Conservation (phyloP, 2,329 filamentous ascomycete genomes). For the Xylaria sp. region DNA sequence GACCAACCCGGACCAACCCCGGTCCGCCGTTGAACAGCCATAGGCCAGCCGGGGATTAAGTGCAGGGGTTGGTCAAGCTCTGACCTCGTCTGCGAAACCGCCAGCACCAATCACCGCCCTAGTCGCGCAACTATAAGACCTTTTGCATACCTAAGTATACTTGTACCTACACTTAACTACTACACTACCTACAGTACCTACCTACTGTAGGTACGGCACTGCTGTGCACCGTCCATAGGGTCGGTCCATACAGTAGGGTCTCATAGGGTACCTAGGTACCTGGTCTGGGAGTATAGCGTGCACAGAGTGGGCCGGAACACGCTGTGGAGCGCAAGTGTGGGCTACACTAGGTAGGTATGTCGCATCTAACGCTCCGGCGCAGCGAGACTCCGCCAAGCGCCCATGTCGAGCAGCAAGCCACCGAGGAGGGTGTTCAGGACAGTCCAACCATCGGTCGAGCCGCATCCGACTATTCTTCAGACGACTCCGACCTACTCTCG, state of each 20-base stretch:
- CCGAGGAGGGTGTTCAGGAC: slow-evolving; percentile 44
- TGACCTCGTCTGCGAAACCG: slow-evolving; percentile 24
- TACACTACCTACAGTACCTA: too few relatives aligned
- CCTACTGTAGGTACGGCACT: background rate
- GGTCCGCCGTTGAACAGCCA: slow-evolving; percentile 8
- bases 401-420: slow-evolving; percentile 28
- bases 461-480: slow-evolving; percentile 38
- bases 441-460: slow-evolving; percentile 54
- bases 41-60: slow-evolving; percentile 14
- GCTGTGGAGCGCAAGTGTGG: slow-evolving; percentile 2
- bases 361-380: slow-evolving; percentile 57
- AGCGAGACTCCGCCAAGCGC: slow-evolving; percentile 49
- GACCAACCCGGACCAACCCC: background rate
- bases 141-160: slow-evolving; percentile 1
- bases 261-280: background rate
- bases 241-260: too few relatives aligned
- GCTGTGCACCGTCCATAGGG: background rate
- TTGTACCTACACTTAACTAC: background rate
- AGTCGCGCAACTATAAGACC: slow-evolving; percentile 6
- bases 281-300: too few relatives aligned
- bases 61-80: slow-evolving; percentile 21
- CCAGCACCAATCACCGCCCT: slow-evolving; percentile 20
- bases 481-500: slow-evolving; percentile 11
- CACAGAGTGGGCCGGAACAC: slow-evolving; percentile 2
- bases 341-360: slow-evolving; percentile 45